phyloP scores from a whole-genome alignment of 2,329 filamentous ascomycete genomes.

The Rutstroemia sp. region DNA sequence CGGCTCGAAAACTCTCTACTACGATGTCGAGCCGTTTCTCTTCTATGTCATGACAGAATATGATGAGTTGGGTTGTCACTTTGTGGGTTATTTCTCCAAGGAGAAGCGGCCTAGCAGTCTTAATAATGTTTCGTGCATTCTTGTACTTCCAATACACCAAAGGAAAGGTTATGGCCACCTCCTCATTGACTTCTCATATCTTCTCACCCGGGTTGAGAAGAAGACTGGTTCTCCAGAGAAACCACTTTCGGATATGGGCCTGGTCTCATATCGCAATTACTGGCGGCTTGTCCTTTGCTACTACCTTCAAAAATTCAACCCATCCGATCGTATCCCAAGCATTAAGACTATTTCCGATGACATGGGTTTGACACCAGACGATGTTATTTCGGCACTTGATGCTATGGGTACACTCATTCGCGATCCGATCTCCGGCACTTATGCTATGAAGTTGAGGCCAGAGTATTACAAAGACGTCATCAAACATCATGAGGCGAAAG shows the following conservation, averaged over 20 bases:
- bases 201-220: slow-evolving; percentile 84
- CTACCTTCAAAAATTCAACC: slow-evolving; percentile 62
- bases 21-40: slow-evolving; percentile 93
- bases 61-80: slow-evolving; percentile 85
- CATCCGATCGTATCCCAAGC: slow-evolving; percentile 44
- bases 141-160: slow-evolving; percentile 93
- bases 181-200: slow-evolving; percentile 96
- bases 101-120: slow-evolving; percentile 91
- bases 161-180: slow-evolving; percentile 95
- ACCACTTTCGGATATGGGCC: slow-evolving; percentile 92
- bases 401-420: slow-evolving; percentile 81
- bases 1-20: slow-evolving; percentile 97
- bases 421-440: slow-evolving; percentile 80
- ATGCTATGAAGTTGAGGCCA: slow-evolving; percentile 82
- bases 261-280: slow-evolving; percentile 96
- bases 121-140: slow-evolving; percentile 96
- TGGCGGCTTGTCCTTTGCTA: slow-evolving; percentile 87
- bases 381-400: slow-evolving; percentile 90
- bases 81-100: slow-evolving; percentile 99
- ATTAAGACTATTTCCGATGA: slow-evolving; percentile 70
- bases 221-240: slow-evolving; percentile 97
- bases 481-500: slow-evolving; percentile 80
- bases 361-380: slow-evolving; percentile 92
- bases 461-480: slow-evolving; percentile 84
- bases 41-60: slow-evolving; percentile 98